phyloP scores from a whole-genome alignment of 805 yeast species.

The Metschnikowia bowlesiae region DNA sequence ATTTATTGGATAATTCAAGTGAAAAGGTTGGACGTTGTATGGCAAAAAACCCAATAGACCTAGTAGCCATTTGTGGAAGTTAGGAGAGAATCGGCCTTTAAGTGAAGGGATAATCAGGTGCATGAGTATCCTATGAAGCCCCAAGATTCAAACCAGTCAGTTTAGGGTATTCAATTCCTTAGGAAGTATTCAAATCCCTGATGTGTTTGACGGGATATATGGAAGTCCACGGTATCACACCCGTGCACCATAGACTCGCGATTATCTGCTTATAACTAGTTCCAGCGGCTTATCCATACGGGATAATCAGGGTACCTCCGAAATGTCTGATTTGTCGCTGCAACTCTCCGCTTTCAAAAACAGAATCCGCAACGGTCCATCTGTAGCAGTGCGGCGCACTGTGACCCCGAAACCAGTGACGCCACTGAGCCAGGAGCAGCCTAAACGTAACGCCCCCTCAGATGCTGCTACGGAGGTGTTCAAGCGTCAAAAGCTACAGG shows the following conservation, averaged over 20 bases:
- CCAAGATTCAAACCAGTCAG: no score
- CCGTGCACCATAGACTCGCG: neutral
- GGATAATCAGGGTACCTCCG: neutral
- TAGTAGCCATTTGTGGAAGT: no score
- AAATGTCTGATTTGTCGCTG: slow-evolving; percentile 36
- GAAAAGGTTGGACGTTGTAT: no score
- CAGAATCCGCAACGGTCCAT: slow-evolving; percentile 42
- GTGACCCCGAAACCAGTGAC: slow-evolving; percentile 22
- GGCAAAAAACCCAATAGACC: no score
- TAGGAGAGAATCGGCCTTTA: no score
- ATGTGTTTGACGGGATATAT: no score
- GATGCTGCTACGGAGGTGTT: slow-evolving; percentile 27
- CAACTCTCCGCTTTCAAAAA: slow-evolving; percentile 44
- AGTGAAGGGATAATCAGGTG: no score
- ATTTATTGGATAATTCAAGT: no score
- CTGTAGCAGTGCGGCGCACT: slow-evolving; percentile 27
- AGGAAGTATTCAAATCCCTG: no score
- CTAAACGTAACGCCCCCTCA: slow-evolving; percentile 16
- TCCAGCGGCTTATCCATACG: neutral
- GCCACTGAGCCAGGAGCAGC: slow-evolving; percentile 7
- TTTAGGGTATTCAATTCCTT: no score
- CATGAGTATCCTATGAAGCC: no score
- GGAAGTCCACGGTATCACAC: neutral
- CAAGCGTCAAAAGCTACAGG: slow-evolving; percentile 30
- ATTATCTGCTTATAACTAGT: neutral